Percentiles rank a stretch among this genome's conserved stretches.
Evolutionary conservation across 768 basidiomycete species (phyloP).

Genomic region (Leccinum subtestaceum): DNA sequence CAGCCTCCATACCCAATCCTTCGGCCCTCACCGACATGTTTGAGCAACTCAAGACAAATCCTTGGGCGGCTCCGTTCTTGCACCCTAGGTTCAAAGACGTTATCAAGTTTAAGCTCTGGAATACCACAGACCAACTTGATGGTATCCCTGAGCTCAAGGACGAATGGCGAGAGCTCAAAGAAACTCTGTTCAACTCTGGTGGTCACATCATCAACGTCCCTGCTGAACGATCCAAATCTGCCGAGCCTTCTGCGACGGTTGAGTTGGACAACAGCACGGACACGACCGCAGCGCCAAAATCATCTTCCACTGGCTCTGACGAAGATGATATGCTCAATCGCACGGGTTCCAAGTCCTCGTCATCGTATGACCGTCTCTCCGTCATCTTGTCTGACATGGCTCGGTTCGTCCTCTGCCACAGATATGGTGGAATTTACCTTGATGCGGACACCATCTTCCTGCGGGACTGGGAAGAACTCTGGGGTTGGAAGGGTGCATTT

Average conservation of each 20-base stretch:
- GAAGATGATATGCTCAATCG: slow-evolving; percentile 68
- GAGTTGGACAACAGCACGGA: slow-evolving; percentile 27
- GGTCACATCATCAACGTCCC: slow-evolving; percentile 72
- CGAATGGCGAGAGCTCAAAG: slow-evolving; percentile 78
- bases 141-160: slow-evolving; percentile 84
- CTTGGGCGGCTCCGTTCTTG: slow-evolving; percentile 94
- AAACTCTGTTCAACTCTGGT: slow-evolving; percentile 84
- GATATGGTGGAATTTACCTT: slow-evolving; percentile 94
- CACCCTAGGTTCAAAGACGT: slow-evolving; percentile 89
- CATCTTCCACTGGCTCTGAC: slow-evolving; percentile 28
- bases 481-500: slow-evolving; percentile 96
- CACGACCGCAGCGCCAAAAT: slow-evolving; percentile 10
- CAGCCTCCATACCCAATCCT: slow-evolving; percentile 84
- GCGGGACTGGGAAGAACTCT: slow-evolving; percentile 97
- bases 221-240: slow-evolving; percentile 36
- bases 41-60: slow-evolving; percentile 73
- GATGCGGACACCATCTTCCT: slow-evolving; percentile 96
- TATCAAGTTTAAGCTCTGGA: slow-evolving; percentile 96
- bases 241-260: slow-evolving; percentile 18
- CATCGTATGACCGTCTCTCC: slow-evolving; percentile 86
- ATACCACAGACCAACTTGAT: slow-evolving; percentile 95
- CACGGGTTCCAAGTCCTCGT: slow-evolving; percentile 83
- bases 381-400: slow-evolving; percentile 97
- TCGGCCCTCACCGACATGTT: slow-evolving; percentile 81
- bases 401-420: slow-evolving; percentile 94